These are phyloP conservation scores for Gnomoniopsis sp. DNA, from an alignment of 2,329 filamentous ascomycete species.

Conservation along the genomic window DNA sequence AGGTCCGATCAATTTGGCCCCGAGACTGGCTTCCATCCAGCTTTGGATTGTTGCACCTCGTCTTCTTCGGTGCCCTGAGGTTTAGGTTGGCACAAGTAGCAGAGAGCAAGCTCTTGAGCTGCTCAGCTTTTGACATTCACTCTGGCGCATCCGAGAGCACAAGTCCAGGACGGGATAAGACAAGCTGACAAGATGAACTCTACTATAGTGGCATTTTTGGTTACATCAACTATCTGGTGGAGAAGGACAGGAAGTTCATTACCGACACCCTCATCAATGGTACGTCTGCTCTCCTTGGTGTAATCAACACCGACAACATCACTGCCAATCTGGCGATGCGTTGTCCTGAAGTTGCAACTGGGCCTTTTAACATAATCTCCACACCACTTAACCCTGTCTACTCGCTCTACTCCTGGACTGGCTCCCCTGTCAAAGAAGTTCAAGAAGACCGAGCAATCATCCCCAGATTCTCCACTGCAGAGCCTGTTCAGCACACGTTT, in stretches of 20 bases:
- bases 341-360: too few relatives aligned
- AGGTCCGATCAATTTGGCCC: not conserved
- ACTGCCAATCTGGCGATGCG: not conserved
- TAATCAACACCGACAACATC: not conserved
- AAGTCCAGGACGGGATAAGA: not conserved
- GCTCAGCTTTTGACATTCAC: not conserved
- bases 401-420: constrained; percentile 3
- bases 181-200: constrained; percentile 26
- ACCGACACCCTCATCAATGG: constrained; percentile 95
- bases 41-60: too few relatives aligned
- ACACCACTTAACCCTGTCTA: not conserved
- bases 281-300: constrained; percentile 41
- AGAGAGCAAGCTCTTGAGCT: not conserved
- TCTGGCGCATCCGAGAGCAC: not conserved
- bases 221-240: constrained; percentile 98
- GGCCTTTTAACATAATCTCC: not conserved
- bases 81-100: not conserved
- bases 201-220: constrained; percentile 81
- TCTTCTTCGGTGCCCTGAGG: too few relatives aligned
- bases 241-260: constrained; percentile 97
- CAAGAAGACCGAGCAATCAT: not conserved
- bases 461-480: not conserved
- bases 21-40: not conserved
- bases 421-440: not conserved
- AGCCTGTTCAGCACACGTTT: not conserved